phyloP scores from a whole-genome alignment of 2,329 filamentous ascomycete genomes.

The Triangularia setosa region DNA sequence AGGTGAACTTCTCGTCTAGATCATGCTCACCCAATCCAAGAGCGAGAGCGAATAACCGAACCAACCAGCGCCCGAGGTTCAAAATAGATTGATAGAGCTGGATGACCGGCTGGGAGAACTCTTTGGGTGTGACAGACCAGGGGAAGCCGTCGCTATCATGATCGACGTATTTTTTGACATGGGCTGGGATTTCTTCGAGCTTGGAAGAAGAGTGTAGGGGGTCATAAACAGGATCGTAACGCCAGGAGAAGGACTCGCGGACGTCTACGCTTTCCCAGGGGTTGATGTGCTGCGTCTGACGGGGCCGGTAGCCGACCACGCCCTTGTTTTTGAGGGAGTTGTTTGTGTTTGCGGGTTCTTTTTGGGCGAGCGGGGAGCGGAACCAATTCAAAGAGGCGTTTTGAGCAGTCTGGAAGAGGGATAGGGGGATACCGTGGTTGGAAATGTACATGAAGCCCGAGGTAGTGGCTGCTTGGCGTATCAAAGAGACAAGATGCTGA shows the following conservation, averaged over 20 bases:
- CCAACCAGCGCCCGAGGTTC: slow-evolving; percentile 46
- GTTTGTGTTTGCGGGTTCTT: slow-evolving; percentile 35
- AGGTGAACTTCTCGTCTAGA: slow-evolving; percentile 51
- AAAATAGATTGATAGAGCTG: slow-evolving; percentile 48
- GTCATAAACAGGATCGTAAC: slow-evolving; percentile 51
- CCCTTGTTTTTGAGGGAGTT: slow-evolving; percentile 41
- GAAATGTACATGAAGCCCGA: slow-evolving; percentile 55
- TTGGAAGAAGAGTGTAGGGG: slow-evolving; percentile 37
- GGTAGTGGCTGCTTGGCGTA: slow-evolving; percentile 41
- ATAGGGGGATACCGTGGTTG: slow-evolving; percentile 44
- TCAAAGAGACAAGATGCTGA: slow-evolving; percentile 18
- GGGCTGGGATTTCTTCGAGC: slow-evolving; percentile 35
- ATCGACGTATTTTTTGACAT: slow-evolving; percentile 40
- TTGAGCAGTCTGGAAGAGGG: slow-evolving; percentile 31
- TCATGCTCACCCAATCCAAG: slow-evolving; percentile 51
- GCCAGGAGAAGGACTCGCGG: slow-evolving; percentile 49
- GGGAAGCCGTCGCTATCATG: slow-evolving; percentile 44
- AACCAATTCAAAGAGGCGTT: slow-evolving; percentile 43
- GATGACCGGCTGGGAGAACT: slow-evolving; percentile 45
- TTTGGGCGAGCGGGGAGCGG: slow-evolving; percentile 41
- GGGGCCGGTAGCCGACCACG: slow-evolving; percentile 40
- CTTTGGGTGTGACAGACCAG: slow-evolving; percentile 37
- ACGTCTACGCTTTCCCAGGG: slow-evolving; percentile 46
- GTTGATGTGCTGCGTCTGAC: slow-evolving; percentile 44
- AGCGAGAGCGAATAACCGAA: slow-evolving; percentile 51